A percentile compares a stretch with the other conserved stretches of the same genome.
These are phyloP conservation scores for Cytospora mali DNA, from an alignment of 2,329 filamentous ascomycete species.

Conservation along the genomic window DNA sequence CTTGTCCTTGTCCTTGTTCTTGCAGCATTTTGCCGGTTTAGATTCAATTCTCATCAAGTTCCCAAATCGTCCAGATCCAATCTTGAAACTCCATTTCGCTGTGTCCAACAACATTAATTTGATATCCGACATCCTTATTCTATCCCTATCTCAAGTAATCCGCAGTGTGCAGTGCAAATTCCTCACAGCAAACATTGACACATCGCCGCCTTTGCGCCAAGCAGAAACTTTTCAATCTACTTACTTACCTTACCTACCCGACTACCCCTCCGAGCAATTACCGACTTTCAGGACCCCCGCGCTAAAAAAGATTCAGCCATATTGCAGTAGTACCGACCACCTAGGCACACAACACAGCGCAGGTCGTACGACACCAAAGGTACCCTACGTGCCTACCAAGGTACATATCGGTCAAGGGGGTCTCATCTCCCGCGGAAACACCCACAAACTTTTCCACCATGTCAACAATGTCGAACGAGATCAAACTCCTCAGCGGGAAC, in stretches of 20 bases:
- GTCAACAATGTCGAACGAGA: slow-evolving; percentile 52
- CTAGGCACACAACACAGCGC: slow-evolving; percentile 10
- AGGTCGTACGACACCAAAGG: slow-evolving; percentile 16
- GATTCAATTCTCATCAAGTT: not conserved
- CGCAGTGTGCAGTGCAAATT: too few relatives aligned
- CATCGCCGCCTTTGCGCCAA: not conserved
- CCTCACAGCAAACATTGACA: not conserved
- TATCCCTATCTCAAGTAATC: not conserved
- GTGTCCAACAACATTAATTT: too few relatives aligned
- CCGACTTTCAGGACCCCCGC: slow-evolving; percentile 17
- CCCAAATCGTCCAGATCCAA: not conserved
- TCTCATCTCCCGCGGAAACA: slow-evolving; percentile 12
- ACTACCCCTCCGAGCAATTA: too few relatives aligned
- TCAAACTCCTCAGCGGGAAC: slow-evolving; percentile 53
- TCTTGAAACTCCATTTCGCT: too few relatives aligned
- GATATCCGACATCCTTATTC: not conserved
- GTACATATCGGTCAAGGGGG: slow-evolving; percentile 17
- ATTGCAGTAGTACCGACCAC: not conserved
- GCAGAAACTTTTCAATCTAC: not conserved
- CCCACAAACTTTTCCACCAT: slow-evolving; percentile 20
- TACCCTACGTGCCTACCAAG: slow-evolving; percentile 7
- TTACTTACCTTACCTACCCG: too few relatives aligned
- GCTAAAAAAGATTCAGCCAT: slow-evolving; percentile 24
- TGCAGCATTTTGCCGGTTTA: not conserved
- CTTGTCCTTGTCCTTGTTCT: too few relatives aligned